Conservation (phyloP, 495 filamentous ascomycete species). For the Trypethelium eluteriae region DNA sequence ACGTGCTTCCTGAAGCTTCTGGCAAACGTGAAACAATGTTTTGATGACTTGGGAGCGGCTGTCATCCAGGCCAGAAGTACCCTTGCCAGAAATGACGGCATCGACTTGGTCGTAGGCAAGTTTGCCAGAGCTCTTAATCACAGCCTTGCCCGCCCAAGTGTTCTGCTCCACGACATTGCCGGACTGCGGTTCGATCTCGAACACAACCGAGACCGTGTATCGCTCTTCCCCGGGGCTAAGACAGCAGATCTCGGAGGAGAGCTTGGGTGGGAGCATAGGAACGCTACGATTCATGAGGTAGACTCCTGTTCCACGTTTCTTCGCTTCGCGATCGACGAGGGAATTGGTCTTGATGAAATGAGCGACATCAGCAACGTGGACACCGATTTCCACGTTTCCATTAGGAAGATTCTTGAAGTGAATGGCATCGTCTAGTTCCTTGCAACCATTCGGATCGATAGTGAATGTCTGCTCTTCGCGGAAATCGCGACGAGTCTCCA, state of each 20-base stretch:
- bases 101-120: conserved; percentile 80
- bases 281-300: conserved; percentile 87
- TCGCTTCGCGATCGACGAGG: conserved; percentile 91
- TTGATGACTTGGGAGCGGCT: conserved; percentile 63
- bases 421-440: conserved; percentile 82
- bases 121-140: conserved; percentile 84
- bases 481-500: conserved; percentile 81
- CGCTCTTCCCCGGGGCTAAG: conserved; percentile 78
- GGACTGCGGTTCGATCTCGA: conserved; percentile 71
- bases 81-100: conserved; percentile 57
- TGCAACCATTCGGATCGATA: conserved; percentile 73
- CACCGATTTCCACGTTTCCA: conserved; percentile 84
- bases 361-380: conserved; percentile 92
- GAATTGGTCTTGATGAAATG: conserved; percentile 97
- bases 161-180: conserved; percentile 73
- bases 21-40: conserved; percentile 64
- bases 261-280: conserved; percentile 76
- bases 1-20: conserved; percentile 80
- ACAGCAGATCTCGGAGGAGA: conserved; percentile 81
- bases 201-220: conserved; percentile 84
- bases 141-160: conserved; percentile 86
- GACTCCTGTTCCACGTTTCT: conserved; percentile 94
- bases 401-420: conserved; percentile 76
- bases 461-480: conserved; percentile 85
- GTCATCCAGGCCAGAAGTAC: conserved; percentile 50